These are phyloP conservation scores for Pseudozyma pruni DNA, from an alignment of 1,284 basidiomycete genomes.

Conservation along the genomic window DNA sequence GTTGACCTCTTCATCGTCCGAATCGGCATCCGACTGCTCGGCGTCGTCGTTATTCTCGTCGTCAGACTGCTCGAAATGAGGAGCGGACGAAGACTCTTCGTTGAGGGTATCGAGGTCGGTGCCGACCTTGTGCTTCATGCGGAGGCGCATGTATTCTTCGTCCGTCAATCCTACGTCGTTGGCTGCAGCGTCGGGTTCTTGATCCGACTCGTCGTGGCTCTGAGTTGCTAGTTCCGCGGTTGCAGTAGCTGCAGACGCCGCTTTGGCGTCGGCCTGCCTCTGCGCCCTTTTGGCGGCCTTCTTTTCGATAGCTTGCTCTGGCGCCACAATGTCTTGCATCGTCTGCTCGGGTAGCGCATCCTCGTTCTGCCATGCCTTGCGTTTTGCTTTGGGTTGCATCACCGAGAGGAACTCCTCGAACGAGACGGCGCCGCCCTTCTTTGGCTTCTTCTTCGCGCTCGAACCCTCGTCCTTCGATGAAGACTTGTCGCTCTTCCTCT, in stretches of 20 bases:
- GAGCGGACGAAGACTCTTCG: slow-evolving; percentile 16
- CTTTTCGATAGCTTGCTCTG: slow-evolving; percentile 25
- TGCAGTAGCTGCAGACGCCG: slow-evolving; percentile 10
- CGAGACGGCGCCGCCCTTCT: slow-evolving; percentile 47
- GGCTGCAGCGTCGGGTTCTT: slow-evolving; percentile 51
- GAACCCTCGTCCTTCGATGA: slow-evolving; percentile 8
- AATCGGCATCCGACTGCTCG: slow-evolving; percentile 28
- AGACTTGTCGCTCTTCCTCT: slow-evolving; percentile 20
- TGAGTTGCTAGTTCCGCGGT: slow-evolving; percentile 3
- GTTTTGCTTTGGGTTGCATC: slow-evolving; percentile 63
- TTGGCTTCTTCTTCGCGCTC: slow-evolving; percentile 14
- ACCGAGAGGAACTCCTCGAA: slow-evolving; percentile 66
- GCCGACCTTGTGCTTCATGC: slow-evolving; percentile 67
- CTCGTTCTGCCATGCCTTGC: slow-evolving; percentile 64
- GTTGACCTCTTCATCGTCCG: slow-evolving; percentile 26
- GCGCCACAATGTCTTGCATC: slow-evolving; percentile 30
- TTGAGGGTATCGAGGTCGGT: slow-evolving; percentile 47
- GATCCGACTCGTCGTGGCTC: slow-evolving; percentile 14
- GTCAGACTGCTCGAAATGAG: slow-evolving; percentile 64
- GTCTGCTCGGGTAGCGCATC: slow-evolving; percentile 45
- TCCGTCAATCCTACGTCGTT: slow-evolving; percentile 64
- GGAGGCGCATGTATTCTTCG: slow-evolving; percentile 68
- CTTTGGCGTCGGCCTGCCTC: slow-evolving; percentile 22
- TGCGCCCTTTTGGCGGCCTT: slow-evolving; percentile 40
- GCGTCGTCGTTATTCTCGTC: slow-evolving; percentile 49